These are phyloP conservation scores for Flaveria ramosissima DNA, from an alignment of 129 eudicot species.

Conservation along the genomic window DNA sequence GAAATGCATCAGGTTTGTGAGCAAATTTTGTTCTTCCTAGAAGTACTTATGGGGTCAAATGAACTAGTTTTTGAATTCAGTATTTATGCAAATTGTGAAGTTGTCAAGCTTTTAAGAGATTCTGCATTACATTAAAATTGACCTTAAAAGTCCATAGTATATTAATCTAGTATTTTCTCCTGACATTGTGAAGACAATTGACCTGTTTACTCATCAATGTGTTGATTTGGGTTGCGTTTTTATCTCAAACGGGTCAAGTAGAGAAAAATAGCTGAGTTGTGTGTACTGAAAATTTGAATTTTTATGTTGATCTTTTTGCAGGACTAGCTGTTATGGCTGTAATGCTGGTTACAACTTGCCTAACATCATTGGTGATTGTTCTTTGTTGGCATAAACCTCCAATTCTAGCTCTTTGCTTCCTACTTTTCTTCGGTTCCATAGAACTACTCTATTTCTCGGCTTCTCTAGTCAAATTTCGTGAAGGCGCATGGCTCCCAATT, in stretches of 20 bases:
- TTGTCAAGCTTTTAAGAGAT: neutral
- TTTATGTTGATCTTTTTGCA: conserved; percentile 30
- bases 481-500: conserved; percentile 75
- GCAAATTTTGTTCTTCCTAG: conserved; percentile 4
- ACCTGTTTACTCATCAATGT: neutral
- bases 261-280: no score
- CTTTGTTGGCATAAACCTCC: conserved; percentile 73
- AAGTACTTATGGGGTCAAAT: conserved; percentile 16
- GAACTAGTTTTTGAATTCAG: neutral
- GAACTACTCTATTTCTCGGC: conserved; percentile 74
- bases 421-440: conserved; percentile 70
- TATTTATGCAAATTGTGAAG: no score
- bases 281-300: neutral
- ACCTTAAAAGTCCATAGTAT: neutral
- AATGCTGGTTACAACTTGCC: conserved; percentile 82
- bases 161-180: neutral
- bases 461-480: conserved; percentile 55
- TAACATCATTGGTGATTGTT: conserved; percentile 68
- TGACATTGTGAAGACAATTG: neutral
- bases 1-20: conserved; percentile 69
- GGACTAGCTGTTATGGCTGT: conserved; percentile 75
- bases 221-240: conserved; percentile 5
- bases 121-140: neutral
- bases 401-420: conserved; percentile 51
- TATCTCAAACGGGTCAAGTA: neutral